Base-by-base conservation (phyloP, 352 stramenopile genomes). In the Bremia lactucae region DNA sequence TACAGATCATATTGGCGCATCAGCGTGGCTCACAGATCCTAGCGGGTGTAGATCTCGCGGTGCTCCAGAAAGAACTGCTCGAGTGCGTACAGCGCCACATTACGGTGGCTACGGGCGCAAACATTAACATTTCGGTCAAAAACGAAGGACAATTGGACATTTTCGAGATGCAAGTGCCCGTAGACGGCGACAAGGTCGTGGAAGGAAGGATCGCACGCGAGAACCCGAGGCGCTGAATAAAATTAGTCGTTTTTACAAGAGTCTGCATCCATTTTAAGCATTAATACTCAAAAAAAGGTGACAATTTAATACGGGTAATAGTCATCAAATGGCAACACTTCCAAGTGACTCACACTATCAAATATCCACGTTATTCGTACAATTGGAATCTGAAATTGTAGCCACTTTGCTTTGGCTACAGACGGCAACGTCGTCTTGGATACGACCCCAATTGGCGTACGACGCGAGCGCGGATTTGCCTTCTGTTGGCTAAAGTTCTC, bases 91-190 rank as follows among this genome's bases (percentile, higher is more conserved):
- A 94, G 52, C 81, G 79, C 37, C 79, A 94, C 65, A 94, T 94
- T 40, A 72, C 72, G 31, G 81, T 94, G 23, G 72, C 79, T 4
- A 85, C 76, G 29, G 81, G 75, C n/a, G 81, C 76, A 43, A 89
- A 88, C 45, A 87, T 94, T 49, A 94, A 89, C 62, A 92, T 94
- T 48, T 72, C 81, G 52, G 81, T 94, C 25, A 92, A 92, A 53
- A 74, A 90, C 48, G 81, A 94, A 59, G 79, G 79, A 1, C 68
- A 79, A 20, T 60, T 94, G 49, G 81, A 94, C 45, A 92, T 94
- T 39, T 94, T 94, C 43, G 81, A 94, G 60, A 94, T 94, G 81
- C 81, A 94, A 40, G 81, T 94, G 46, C 81, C 81, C 0, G 81
- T 94, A 45, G 71, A 88, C 42, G 64, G 62, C 38, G 62, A 64